Percentiles rank a stretch among this genome's conserved stretches.
These are phyloP conservation scores for Penicillium cosmopolitanum DNA, from an alignment of 495 filamentous ascomycete species.

Conservation along the genomic window DNA sequence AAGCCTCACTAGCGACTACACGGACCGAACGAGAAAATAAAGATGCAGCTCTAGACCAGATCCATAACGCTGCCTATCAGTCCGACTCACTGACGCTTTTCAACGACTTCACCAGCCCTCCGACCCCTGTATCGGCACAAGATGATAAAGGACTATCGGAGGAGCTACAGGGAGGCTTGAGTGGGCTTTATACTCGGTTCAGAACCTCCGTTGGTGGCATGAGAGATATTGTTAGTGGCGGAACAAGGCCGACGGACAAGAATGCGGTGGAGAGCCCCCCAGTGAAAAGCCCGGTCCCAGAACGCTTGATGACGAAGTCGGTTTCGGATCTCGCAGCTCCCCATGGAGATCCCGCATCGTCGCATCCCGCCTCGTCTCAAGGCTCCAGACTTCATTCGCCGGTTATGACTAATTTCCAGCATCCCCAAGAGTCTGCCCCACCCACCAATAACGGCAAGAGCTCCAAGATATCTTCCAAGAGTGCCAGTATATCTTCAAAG, in stretches of 20 bases:
- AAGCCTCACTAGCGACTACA: conserved; percentile 61
- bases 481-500: conserved; percentile 57
- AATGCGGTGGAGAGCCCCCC: conserved; percentile 26
- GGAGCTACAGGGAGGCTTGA: conserved; percentile 81
- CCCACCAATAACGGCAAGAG: conserved; percentile 46
- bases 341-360: conserved; percentile 30
- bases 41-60: conserved; percentile 76
- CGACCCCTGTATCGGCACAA: conserved; percentile 48
- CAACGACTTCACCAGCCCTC: conserved; percentile 71
- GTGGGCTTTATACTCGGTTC: conserved; percentile 81
- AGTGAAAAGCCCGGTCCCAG: conserved; percentile 32
- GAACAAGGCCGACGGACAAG: conserved; percentile 43
- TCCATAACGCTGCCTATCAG: conserved; percentile 80
- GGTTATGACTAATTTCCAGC: conserved; percentile 34
- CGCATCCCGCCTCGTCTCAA: conserved; percentile 37
- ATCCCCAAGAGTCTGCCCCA: conserved; percentile 37
- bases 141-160: conserved; percentile 71
- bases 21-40: conserved; percentile 71
- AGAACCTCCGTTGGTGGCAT: conserved; percentile 74
- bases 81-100: conserved; percentile 82
- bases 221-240: conserved; percentile 58
- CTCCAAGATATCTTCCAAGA: conserved; percentile 59
- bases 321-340: conserved; percentile 26
- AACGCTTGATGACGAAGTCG: conserved; percentile 34
- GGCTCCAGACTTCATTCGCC: conserved; percentile 50